phyloP scores from a whole-genome alignment of 768 basidiomycete species.

The Leccinum imitatum region DNA sequence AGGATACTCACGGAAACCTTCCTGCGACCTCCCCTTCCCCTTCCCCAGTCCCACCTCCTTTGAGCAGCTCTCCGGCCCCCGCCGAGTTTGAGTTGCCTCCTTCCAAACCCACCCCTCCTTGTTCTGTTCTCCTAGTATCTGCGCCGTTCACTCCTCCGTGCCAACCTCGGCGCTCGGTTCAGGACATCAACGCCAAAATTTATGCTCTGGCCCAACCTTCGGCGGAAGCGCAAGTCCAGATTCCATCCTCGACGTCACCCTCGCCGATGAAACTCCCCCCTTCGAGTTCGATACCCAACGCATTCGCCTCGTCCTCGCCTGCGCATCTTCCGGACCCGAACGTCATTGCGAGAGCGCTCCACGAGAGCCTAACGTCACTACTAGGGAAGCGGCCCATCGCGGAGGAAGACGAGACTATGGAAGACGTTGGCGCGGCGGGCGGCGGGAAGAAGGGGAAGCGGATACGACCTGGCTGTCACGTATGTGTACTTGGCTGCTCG shows the following conservation, averaged over 20 bases:
- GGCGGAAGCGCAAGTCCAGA: conserved; percentile 29
- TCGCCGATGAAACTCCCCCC: conserved; percentile 50
- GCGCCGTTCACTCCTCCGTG: not conserved
- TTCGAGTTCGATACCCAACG: conserved; percentile 17
- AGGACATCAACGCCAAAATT: conserved; percentile 23
- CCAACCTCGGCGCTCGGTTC: conserved; percentile 5
- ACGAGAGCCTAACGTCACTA: conserved; percentile 66
- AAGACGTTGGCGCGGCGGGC: conserved; percentile 6
- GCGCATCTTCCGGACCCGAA: conserved; percentile 41
- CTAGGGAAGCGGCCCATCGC: conserved; percentile 64
- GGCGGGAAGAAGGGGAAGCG: conserved; percentile 35
- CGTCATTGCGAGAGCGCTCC: conserved; percentile 55
- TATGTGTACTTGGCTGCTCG: conserved; percentile 14
- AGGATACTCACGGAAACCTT: not conserved
- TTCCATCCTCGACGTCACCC: conserved; percentile 60
- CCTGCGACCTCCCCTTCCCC: conserved; percentile 12
- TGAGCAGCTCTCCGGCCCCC: conserved; percentile 30
- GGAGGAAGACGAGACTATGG: conserved; percentile 36
- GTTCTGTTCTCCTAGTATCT: not conserved
- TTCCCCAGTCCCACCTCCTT: conserved; percentile 22
- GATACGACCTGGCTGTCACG: conserved; percentile 40
- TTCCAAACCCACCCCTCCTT: conserved; percentile 3
- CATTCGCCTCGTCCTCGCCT: conserved; percentile 23
- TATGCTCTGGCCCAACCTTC: conserved; percentile 17
- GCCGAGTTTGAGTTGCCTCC: conserved; percentile 5